Percentiles rank a stretch among this genome's conserved stretches.
These are phyloP conservation scores for Bacidia gigantensis DNA, from an alignment of 495 filamentous ascomycete species.

Conservation along the genomic window DNA sequence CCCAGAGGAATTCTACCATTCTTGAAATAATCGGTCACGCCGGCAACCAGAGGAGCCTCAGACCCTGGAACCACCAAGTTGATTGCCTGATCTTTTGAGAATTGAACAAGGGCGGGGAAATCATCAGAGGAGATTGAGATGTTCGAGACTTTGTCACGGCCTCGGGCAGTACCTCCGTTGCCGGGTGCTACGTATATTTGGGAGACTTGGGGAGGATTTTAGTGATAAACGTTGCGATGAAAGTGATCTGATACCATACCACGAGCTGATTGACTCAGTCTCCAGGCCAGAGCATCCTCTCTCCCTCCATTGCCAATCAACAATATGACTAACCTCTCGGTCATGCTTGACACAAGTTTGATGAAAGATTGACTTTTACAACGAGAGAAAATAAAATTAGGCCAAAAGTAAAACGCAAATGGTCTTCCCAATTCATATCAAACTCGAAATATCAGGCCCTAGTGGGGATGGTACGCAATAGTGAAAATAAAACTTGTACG, in stretches of 20 bases:
- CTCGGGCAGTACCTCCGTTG: slow-evolving; percentile 74
- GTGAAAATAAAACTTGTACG: too few species aligned
- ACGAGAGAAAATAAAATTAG: too few species aligned
- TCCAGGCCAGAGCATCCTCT: slow-evolving; percentile 93
- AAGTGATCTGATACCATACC: slow-evolving; percentile 46
- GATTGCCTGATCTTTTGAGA: slow-evolving; percentile 57
- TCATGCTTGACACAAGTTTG: neutral
- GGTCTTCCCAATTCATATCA: too few species aligned
- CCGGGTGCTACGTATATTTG: slow-evolving; percentile 44
- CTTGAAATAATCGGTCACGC: slow-evolving; percentile 73
- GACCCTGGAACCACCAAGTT: slow-evolving; percentile 86
- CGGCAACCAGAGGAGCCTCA: slow-evolving; percentile 86
- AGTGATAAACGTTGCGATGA: slow-evolving; percentile 23
- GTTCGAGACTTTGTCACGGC: slow-evolving; percentile 56
- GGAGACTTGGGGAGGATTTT: slow-evolving; percentile 19
- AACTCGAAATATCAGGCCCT: too few species aligned
- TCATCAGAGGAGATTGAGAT: slow-evolving; percentile 54
- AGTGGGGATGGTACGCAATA: too few species aligned
- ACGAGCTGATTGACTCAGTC: slow-evolving; percentile 68
- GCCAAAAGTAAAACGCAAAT: too few species aligned
- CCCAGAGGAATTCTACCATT: slow-evolving; percentile 25
- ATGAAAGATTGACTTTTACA: too few species aligned
- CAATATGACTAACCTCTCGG: slow-evolving; percentile 45
- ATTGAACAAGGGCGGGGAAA: slow-evolving; percentile 59
- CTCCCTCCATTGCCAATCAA: slow-evolving; percentile 87